Percentiles rank a stretch among this genome's conserved stretches.
phyloP scores from a whole-genome alignment of 2,329 filamentous ascomycete genomes.

The Trichoderma sp. region DNA sequence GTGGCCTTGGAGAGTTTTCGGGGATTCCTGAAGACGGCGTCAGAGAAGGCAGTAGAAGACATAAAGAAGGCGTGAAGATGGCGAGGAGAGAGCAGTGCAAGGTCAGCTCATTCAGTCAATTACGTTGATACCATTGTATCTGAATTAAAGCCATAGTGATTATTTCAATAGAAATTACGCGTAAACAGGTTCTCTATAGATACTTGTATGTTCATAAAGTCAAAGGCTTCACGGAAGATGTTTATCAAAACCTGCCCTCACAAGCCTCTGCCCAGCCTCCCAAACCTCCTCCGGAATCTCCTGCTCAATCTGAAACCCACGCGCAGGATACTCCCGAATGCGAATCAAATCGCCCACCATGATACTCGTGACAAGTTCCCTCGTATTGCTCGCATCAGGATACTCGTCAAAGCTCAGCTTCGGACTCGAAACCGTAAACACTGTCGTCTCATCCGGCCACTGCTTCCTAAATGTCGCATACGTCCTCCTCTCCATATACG shows the following conservation, averaged over 20 bases:
- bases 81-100: background rate
- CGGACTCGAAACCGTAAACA: conserved; percentile 49
- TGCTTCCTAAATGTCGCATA: conserved; percentile 53
- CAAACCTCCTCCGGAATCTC: conserved; percentile 48
- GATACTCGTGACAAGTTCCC: conserved; percentile 48
- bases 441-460: conserved; percentile 45
- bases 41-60: conserved; percentile 26
- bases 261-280: conserved; percentile 47
- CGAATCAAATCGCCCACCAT: conserved; percentile 52
- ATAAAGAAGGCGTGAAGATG: background rate
- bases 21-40: conserved; percentile 67
- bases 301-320: conserved; percentile 50
- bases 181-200: background rate
- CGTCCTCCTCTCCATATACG: conserved; percentile 53
- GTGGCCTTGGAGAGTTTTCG: conserved; percentile 85
- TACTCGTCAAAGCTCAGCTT: conserved; percentile 46
- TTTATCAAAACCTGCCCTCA: conserved; percentile 44
- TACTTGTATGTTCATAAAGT: background rate
- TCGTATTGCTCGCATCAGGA: conserved; percentile 47
- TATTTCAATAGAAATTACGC: background rate
- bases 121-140: background rate
- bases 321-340: conserved; percentile 48
- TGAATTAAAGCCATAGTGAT: background rate
- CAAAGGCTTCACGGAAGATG: conserved; percentile 43
- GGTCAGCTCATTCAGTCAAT: background rate